Percentiles rank a stretch among this genome's conserved stretches.
Evolutionary conservation across 805 yeast genomes (phyloP).

Genomic region (Candida fluviatilis): DNA sequence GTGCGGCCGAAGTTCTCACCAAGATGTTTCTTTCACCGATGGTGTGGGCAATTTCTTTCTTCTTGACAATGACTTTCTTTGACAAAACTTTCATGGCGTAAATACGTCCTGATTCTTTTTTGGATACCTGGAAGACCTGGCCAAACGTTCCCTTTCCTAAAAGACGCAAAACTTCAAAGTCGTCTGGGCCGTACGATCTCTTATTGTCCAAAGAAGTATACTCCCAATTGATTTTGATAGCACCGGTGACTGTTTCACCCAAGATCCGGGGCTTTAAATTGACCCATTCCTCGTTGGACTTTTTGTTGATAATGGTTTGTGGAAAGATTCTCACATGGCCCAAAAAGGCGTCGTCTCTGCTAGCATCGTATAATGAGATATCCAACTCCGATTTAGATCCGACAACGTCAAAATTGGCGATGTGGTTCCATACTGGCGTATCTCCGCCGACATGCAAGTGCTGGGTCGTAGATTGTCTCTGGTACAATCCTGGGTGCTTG

Average conservation of each 20-base stretch:
- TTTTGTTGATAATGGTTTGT: conserved; percentile 32
- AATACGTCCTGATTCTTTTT: conserved; percentile 82
- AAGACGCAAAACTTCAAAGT: conserved; percentile 85
- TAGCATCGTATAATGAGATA: conserved; percentile 86
- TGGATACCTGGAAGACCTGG: conserved; percentile 93
- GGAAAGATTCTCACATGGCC: conserved; percentile 82
- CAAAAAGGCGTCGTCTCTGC: conserved; percentile 73
- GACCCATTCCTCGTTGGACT: conserved; percentile 61
- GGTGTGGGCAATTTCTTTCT: conserved; percentile 97
- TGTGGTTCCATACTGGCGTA: conserved; percentile 85
- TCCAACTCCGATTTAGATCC: conserved; percentile 82
- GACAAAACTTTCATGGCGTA: conserved; percentile 97
- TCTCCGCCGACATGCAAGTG: conserved; percentile 25
- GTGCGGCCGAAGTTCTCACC: conserved; percentile 86
- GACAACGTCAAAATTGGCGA: conserved; percentile 87
- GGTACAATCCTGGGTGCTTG: conserved; percentile 32
- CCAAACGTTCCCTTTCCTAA: conserved; percentile 98
- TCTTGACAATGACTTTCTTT: conserved; percentile 91
- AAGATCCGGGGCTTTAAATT: conserved; percentile 66
- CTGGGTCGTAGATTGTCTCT: conserved; percentile 34
- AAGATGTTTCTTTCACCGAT: conserved; percentile 94
- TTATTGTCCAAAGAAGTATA: conserved; percentile 62
- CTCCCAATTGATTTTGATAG: conserved; percentile 69
- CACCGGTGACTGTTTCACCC: conserved; percentile 76
- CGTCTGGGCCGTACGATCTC: conserved; percentile 86